Conservation (phyloP, 768 basidiomycete genomes). For the Hygrocybe punicea region DNA sequence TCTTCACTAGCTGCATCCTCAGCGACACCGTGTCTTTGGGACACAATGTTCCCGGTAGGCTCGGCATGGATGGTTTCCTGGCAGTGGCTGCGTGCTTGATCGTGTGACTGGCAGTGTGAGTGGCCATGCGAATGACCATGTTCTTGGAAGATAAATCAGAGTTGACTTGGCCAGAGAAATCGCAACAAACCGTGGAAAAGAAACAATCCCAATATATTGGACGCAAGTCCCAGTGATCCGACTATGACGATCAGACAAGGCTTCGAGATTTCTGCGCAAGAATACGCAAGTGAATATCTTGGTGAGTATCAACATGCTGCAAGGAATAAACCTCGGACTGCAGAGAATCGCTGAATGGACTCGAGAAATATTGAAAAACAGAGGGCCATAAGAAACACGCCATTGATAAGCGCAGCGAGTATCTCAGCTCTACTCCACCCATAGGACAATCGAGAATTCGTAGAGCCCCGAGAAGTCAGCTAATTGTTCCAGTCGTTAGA, state of each 20-base stretch:
- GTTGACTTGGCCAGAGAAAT: constrained; percentile 4
- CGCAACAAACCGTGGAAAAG: constrained; percentile 79
- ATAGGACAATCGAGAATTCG: constrained; percentile 83
- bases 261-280: constrained; percentile 72
- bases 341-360: constrained; percentile 74
- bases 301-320: not conserved
- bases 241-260: constrained; percentile 87
- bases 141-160: constrained; percentile 38
- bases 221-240: constrained; percentile 81
- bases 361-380: constrained; percentile 96
- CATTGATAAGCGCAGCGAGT: constrained; percentile 90
- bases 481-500: constrained; percentile 28
- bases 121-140: constrained; percentile 66
- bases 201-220: constrained; percentile 90
- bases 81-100: constrained; percentile 41
- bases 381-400: constrained; percentile 92
- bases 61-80: constrained; percentile 12
- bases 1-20: too few species aligned
- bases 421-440: constrained; percentile 99
- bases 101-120: constrained; percentile 31
- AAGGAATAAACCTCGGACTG: constrained; percentile 58
- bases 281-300: constrained; percentile 5
- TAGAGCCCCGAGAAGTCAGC: constrained; percentile 59
- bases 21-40: too few species aligned
- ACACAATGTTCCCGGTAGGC: too few species aligned